phyloP scores from a whole-genome alignment of 495 filamentous ascomycete species.

The Usnea hakonensis region DNA sequence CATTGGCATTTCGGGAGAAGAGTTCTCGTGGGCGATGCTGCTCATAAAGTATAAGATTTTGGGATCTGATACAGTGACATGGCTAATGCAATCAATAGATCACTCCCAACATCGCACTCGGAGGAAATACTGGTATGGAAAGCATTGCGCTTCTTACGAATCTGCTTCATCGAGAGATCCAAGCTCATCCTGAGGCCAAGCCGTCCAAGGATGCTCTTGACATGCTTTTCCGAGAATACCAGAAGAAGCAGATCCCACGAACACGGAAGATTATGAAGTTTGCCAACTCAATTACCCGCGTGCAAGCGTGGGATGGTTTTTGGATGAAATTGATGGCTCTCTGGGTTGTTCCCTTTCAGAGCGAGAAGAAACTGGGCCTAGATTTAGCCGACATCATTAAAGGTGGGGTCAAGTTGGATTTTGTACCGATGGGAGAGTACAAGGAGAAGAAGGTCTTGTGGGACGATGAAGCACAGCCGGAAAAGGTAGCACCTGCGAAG shows the following conservation, averaged over 20 bases:
- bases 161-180: background rate
- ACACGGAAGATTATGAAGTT: background rate
- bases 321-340: slow-evolving; percentile 4
- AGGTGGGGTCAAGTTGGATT: background rate
- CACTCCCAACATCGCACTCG: slow-evolving; percentile 28
- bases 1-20: slow-evolving; percentile 32
- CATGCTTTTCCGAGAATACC: slow-evolving; percentile 7
- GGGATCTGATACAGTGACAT: background rate
- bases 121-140: slow-evolving; percentile 36
- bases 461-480: background rate
- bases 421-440: background rate
- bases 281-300: background rate
- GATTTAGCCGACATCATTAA: background rate
- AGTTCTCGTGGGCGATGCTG: slow-evolving; percentile 37
- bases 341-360: background rate
- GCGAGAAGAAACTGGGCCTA: background rate
- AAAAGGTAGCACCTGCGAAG: background rate
- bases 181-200: background rate
- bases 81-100: background rate
- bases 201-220: background rate
- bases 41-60: slow-evolving; percentile 35
- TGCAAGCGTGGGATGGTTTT: background rate
- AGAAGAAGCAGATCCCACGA: slow-evolving; percentile 4
- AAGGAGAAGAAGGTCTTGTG: background rate
- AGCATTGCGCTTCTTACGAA: slow-evolving; percentile 32